Percentiles rank a stretch among this genome's conserved stretches.
Evolutionary conservation across 148 eudicot species (phyloP).

Genomic region (Rhododendron ovatum): DNA sequence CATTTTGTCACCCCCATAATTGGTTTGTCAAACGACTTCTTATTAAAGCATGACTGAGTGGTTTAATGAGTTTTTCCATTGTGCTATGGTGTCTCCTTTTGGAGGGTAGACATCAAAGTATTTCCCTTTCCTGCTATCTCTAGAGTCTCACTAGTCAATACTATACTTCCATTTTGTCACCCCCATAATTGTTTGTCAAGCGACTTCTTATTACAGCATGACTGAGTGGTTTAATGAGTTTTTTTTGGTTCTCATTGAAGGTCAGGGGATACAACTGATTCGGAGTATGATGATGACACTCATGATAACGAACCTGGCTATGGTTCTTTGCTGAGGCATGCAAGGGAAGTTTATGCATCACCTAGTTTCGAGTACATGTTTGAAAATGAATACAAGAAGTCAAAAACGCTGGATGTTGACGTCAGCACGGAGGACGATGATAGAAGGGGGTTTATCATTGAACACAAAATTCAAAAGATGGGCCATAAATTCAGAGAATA

Average conservation of each 20-base stretch:
- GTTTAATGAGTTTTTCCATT: no score
- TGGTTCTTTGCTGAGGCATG: slow-evolving; percentile 1
- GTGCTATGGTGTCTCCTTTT: no score
- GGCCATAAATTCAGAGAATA: not conserved
- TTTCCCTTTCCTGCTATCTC: no score
- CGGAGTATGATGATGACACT: not conserved
- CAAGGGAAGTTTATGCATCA: not conserved
- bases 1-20: not conserved
- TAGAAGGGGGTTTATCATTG: not conserved
- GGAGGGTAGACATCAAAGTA: no score
- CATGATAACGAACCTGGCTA: not conserved
- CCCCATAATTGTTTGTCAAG: no score
- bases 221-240: no score
- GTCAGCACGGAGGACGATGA: not conserved
- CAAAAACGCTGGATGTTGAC: not conserved
- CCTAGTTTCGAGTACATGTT: not conserved
- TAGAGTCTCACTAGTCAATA: no score
- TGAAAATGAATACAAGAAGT: not conserved
- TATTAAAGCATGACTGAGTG: no score
- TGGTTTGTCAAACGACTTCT: no score
- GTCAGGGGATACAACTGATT: not conserved
- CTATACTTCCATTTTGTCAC: not conserved
- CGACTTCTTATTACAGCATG: no score
- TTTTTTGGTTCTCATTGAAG: no score
- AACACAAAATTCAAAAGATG: not conserved